Base-by-base conservation (phyloP, 164 flowering plant genomes). In the Aristolochia californica region DNA sequence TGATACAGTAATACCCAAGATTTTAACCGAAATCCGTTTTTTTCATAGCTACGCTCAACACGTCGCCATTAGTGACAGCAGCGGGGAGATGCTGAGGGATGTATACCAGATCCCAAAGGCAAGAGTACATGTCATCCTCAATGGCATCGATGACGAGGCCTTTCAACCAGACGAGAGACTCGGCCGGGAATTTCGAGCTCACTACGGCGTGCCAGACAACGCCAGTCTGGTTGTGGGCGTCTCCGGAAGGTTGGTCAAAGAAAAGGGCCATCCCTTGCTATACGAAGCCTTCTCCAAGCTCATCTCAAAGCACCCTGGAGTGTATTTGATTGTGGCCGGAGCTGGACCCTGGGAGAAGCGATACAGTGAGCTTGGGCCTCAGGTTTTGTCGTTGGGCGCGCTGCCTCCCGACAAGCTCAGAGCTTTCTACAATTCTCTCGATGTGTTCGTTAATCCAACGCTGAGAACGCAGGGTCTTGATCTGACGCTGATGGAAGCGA, bases 391-490 rank as follows among this genome's bases (percentile, higher is more conserved):
- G 3, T 25, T 87, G 15, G 97, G 97, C 0, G 82, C 96, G 0
- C 62, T 91, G 79, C 69, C 54, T 2, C 91, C 94, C 0, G 48
- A 67, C 0, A 64, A 82, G 57, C 55, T 91, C 3, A 58, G 72
- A 43, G 81, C 60, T 0, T 91, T 91, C 64, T 87, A 91, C 53
- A 91, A 84, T 28, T 66, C 84, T 0, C 74, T 91, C 17, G 95
- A 87, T 48, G 61, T 85, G 0, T 85, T 91, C 57, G 82, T 87
- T 13, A 87, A 87, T 60, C 97, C 97, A 0, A 91, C 97, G 0
- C 77, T 91, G 3, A 71, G 97, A 47, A 96, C 95, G 0, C 96
- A 87, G 57, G 96, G 97, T 13, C 79, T 87, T 3, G 97, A 91
- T 64, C 72, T 87, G 1, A 87, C 97, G 0, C 77, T 91, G 0